phyloP scores from a whole-genome alignment of 2,329 filamentous ascomycete genomes.

The Cyphellophora europaea region DNA sequence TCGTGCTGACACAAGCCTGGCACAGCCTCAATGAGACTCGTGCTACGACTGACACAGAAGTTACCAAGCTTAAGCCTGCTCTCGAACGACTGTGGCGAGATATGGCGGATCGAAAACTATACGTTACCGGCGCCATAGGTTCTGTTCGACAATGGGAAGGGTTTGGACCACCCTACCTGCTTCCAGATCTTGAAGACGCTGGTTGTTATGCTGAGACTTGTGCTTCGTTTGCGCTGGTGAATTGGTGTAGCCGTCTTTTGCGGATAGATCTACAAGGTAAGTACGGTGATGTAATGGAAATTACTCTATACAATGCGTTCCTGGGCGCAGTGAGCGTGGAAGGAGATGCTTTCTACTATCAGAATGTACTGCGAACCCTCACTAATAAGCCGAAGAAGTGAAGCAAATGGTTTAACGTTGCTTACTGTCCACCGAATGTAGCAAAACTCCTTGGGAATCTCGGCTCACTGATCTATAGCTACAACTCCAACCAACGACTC shows the following conservation, averaged over 20 bases:
- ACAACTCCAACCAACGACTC: no score
- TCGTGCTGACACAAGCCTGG: no score
- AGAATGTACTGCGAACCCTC: slow-evolving; percentile 46
- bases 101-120: no score
- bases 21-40: no score
- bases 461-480: no score
- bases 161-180: no score
- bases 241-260: slow-evolving; percentile 2
- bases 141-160: no score
- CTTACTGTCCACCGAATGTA: slow-evolving; percentile 53
- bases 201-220: slow-evolving; percentile 2
- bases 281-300: slow-evolving; percentile 51
- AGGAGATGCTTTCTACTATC: slow-evolving; percentile 50
- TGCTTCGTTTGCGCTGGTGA: slow-evolving; percentile 4
- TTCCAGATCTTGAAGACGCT: not conserved
- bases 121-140: no score
- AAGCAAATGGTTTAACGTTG: slow-evolving; percentile 51
- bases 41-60: no score
- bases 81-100: no score
- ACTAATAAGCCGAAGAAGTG: slow-evolving; percentile 41
- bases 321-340: slow-evolving; percentile 47
- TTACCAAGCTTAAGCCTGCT: no score
- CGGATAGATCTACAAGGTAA: slow-evolving; percentile 31
- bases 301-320: slow-evolving; percentile 52
- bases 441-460: no score